Evolutionary conservation across 768 basidiomycete species (phyloP), one percentile per base, ranked within the genome.

Genomic region (Naematelia encephala): DNA sequence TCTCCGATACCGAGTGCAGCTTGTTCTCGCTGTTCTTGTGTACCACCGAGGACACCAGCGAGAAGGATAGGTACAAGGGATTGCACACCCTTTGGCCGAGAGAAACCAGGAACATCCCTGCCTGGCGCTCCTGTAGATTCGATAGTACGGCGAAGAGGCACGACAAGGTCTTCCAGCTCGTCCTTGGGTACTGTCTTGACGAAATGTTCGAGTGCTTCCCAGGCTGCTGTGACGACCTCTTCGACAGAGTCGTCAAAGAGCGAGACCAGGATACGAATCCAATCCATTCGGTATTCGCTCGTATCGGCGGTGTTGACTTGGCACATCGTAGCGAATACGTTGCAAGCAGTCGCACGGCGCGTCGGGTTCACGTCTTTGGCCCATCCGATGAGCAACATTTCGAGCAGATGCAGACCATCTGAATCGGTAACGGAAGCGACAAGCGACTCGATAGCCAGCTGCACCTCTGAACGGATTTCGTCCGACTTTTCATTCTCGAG

Each of bases 1-100:
- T 97, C 94, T n/a, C 90, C 89, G 60, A 98, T 93, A 26, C 90
- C 92, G 67, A 91, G 91, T 0, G 94, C 91, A 0, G 94, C 93
- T 66, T 94, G 88, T 77, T 98, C 96, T 67, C 79, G 69, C 60
- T 81, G 91, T 60, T 97, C 93, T 77, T 93, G 93, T 75, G 84
- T 97, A 30, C 94, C 94, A 2, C 87, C 89, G 0, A 92, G 91
- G 30, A 98, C 87, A 66, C 94, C 94, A 2, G 90, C 88, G 45
- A 94, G 87, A 73, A 93, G 85, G 69, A 93, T 85, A 1, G 90
- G 90, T 0, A 96, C 87, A 4, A 86, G 81, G 0, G 91, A 87
- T 21, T 88, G 82, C 22, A 92, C 81, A 59, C 91, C 92, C 75
- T 91, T 93, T 4, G 80, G 72, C 45, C 79, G 80, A 56, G 85